Evolutionary conservation across 176 grass and related monocot species (phyloP), one percentile per base, ranked within the genome.

Genomic region (Echinochloa phyllopogon): DNA sequence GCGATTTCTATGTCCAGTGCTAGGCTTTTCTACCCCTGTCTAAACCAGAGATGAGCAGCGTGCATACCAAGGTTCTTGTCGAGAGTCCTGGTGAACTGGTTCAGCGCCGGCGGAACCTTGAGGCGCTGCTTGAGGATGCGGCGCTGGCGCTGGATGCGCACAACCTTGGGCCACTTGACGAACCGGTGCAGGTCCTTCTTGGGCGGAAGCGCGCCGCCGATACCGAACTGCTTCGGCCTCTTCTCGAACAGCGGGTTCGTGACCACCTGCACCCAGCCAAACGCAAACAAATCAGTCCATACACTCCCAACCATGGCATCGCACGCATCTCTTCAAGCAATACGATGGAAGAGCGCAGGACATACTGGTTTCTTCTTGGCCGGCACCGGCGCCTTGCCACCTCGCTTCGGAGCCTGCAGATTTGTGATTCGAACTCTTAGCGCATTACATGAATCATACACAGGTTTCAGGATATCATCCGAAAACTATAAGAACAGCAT

Each of bases 131-230:
- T 97, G 74, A 97, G 89, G 63, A 97, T 97, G 83, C 94, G 92
- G 75, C 87, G 92, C 85, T 94, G 94, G 58, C 94, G 86, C 83
- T 97, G 92, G 65, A 97, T 97, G 14, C 94, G 82, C 8, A 97
- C 94, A 0, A 97, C 90, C 92, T 97, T 97, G 49, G 92, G 94
- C 92, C 92, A 97, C 86, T 97, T 97, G 27, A 97, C 94, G 66
- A 97, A 97, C 16, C 94, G 38, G 66, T 89, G 85, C 16, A 97
- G 86, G 74, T 97, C 92, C 80, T 88, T 94, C 92, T 94, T 97
- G n/a, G 94, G 94, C 53, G 94, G 92, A 18, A 97, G 65, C 0
- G 94, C 92, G 0, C 92, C 92, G 23, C 92, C 94, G 67, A 96
- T 96, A 2, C 94, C 94, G 48, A 96, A 96, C 83, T 96, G 94